Evolutionary conservation across 148 eudicot species (phyloP).

Genomic region (Mesembryanthemum crystallinum): DNA sequence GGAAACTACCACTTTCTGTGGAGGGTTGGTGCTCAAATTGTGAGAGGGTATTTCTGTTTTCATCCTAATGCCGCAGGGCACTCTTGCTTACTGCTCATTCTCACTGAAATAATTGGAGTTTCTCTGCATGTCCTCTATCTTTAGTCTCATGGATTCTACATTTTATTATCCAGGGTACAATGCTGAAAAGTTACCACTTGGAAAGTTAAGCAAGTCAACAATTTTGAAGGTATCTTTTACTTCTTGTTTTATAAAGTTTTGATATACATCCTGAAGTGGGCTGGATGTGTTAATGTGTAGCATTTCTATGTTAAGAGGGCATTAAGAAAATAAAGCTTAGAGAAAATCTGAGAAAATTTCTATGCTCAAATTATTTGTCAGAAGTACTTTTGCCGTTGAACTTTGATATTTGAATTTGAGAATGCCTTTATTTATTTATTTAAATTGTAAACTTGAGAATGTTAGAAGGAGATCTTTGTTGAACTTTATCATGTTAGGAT

Average conservation of each 20-base stretch:
- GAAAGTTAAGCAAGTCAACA: conserved; percentile 91
- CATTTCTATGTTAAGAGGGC: too few relatives aligned
- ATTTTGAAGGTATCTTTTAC: conserved; percentile 62
- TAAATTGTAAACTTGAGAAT: too few relatives aligned
- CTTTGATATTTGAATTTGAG: neutral
- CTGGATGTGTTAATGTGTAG: too few relatives aligned
- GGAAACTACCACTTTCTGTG: neutral
- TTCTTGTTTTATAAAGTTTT: neutral
- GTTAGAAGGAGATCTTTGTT: neutral
- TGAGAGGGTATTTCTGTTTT: neutral
- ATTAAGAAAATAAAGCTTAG: too few relatives aligned
- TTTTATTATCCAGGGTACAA: conserved; percentile 64
- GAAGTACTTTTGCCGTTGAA: neutral
- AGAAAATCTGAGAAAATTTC: too few relatives aligned
- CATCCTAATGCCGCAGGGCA: neutral
- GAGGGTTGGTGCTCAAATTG: neutral
- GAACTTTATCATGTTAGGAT: neutral
- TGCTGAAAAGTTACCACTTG: conserved; percentile 95
- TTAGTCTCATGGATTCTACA: neutral
- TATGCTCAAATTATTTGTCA: too few relatives aligned
- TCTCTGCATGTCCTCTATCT: neutral
- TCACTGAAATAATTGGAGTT: neutral
- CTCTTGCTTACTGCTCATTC: neutral
- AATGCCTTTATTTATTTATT: too few relatives aligned
- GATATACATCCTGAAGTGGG: too few relatives aligned